These are phyloP conservation scores for Pulveroboletus sp. DNA, from an alignment of 768 basidiomycete genomes.

Conservation along the genomic window DNA sequence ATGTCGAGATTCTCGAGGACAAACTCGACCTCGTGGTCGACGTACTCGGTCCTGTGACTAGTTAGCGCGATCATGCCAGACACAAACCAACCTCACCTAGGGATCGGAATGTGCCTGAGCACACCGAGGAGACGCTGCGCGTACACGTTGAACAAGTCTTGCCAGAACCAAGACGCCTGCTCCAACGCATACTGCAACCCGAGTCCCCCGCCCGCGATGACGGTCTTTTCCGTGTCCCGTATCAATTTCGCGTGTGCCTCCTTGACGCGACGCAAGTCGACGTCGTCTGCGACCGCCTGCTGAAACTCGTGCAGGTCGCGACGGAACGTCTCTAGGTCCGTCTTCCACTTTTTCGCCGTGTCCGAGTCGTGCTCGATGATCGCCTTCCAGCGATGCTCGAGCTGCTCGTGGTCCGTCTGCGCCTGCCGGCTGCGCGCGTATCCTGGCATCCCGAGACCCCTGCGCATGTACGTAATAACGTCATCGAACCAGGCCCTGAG, in stretches of 20 bases:
- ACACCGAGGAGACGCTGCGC: slow-evolving; percentile 52
- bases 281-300: slow-evolving; percentile 43
- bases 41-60: slow-evolving; percentile 58
- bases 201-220: slow-evolving; percentile 34
- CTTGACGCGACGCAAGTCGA: slow-evolving; percentile 44
- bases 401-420: slow-evolving; percentile 36
- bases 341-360: slow-evolving; percentile 47
- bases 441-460: slow-evolving; percentile 45
- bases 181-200: slow-evolving; percentile 53
- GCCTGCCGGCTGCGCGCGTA: slow-evolving; percentile 52
- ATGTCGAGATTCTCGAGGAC: slow-evolving; percentile 73
- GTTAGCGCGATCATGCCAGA: background rate
- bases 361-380: slow-evolving; percentile 44
- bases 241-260: slow-evolving; percentile 48
- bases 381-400: slow-evolving; percentile 48
- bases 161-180: slow-evolving; percentile 72
- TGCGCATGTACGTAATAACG: slow-evolving; percentile 44
- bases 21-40: slow-evolving; percentile 64
- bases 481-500: slow-evolving; percentile 55
- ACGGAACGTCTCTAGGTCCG: slow-evolving; percentile 44
- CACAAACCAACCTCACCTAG: slow-evolving; percentile 44
- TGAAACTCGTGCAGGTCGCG: slow-evolving; percentile 43
- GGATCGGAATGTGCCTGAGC: slow-evolving; percentile 64
- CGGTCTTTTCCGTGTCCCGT: slow-evolving; percentile 44
- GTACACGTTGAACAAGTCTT: slow-evolving; percentile 79